A percentile compares a stretch with the other conserved stretches of the same genome.
Conservation (phyloP, 139 green algal species). For the Chlamydomonas sp. region DNA sequence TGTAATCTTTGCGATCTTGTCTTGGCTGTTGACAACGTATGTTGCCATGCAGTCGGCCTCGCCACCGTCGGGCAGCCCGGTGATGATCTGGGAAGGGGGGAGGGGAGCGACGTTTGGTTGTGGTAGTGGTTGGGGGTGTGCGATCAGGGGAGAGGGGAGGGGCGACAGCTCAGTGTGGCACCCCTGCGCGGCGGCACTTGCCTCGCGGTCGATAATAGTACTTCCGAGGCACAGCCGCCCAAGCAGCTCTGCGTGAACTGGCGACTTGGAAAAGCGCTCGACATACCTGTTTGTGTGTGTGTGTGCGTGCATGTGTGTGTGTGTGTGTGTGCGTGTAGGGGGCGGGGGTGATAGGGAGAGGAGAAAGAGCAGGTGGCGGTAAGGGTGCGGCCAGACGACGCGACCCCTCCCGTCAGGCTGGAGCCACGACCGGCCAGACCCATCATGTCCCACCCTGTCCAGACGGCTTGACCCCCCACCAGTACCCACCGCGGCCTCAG, state of each 20-base stretch:
- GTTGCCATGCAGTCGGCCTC: conserved; percentile 37
- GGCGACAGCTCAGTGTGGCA: conserved; percentile 12
- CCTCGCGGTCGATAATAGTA: conserved; percentile 32
- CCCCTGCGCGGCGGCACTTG: not conserved
- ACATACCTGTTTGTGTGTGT: conserved; percentile 33
- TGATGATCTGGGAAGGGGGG: too few species aligned
- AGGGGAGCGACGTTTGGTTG: too few species aligned
- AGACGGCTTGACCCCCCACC: not conserved
- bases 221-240: conserved; percentile 27
- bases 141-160: too few species aligned
- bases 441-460: not conserved
- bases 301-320: too few species aligned
- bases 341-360: too few species aligned
- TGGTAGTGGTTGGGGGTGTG: too few species aligned
- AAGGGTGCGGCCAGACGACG: too few species aligned
- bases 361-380: too few species aligned
- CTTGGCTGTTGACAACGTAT: conserved; percentile 19
- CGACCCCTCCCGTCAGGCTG: too few species aligned
- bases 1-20: conserved; percentile 31
- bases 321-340: too few species aligned
- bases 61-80: conserved; percentile 22
- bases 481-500: conserved; percentile 8
- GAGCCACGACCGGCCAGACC: too few species aligned
- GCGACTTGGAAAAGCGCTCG: conserved; percentile 32
- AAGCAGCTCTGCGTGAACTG: conserved; percentile 38